Base-by-base conservation (phyloP, 306 rosid species). In the Vigna mungo region DNA sequence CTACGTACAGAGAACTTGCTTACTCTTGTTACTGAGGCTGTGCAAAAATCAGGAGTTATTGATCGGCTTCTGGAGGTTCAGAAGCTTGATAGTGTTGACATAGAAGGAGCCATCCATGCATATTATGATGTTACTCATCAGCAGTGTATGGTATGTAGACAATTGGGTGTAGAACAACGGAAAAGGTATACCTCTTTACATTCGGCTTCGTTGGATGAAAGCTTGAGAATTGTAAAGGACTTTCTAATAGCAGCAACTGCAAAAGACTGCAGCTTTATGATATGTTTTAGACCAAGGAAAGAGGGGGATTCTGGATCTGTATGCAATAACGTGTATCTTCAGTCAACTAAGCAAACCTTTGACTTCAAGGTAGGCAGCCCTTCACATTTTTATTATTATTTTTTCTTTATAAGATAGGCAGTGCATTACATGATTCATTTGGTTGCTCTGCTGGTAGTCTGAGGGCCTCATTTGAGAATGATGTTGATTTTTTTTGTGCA, bases 61-160 rank as follows among this genome's bases (percentile, higher is more conserved):
- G 89, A 88, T 83, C 81, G 52, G 77, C 99, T 96, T 76, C 86
- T 92, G 72, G 84, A 88, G 80, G 88, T 90, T 82, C 98, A 96
- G 86, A 91, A 89, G 78, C 93, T 91, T 71, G 99, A 96, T 74
- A 78, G 68, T 81, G 79, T 88, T 87, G 98, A 96, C 87, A 88
- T 96, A 58, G 98, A 96, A 74, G 99, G 99, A 71, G 99, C 87
- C 34, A 88, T 96, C 63, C 99, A 87, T 81, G 99, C 96, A 36
- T 91, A 89, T 83, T 96, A 92, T 87, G 85, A 92, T 75, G 71
- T 91, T 65, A 87, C 89, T 61, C 67, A 74, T 25, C 90, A 92
- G 84, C 89, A 85, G 51, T 96, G 99, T 85, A 53, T 54, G 83
- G 86, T 90, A 72, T 96, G 98, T 68, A 70, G 78, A 48, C 88